Evolutionary conservation across 2,329 filamentous ascomycete species (phyloP).

Genomic region (Macrophomina phaseolina): DNA sequence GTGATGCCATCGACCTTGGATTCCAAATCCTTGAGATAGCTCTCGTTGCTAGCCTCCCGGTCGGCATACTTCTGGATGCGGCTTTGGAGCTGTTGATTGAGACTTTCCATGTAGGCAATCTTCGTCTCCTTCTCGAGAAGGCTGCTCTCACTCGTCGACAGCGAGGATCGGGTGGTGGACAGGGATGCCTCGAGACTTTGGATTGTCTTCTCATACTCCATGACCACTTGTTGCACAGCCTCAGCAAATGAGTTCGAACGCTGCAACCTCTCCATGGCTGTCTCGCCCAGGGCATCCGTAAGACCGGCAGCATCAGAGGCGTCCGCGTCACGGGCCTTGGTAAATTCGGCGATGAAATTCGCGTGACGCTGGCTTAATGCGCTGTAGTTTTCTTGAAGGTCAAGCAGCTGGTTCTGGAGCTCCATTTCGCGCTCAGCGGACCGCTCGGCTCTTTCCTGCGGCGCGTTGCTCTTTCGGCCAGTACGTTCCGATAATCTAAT

Average conservation of each 20-base stretch:
- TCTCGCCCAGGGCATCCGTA: constrained; percentile 73
- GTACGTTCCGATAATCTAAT: constrained; percentile 80
- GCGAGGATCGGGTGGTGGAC: constrained; percentile 81
- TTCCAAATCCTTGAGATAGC: constrained; percentile 91
- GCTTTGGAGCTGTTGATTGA: constrained; percentile 86
- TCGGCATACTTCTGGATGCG: constrained; percentile 93
- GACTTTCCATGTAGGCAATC: constrained; percentile 89
- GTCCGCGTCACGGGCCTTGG: constrained; percentile 76
- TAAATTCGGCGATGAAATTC: constrained; percentile 93
- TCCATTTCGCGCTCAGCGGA: constrained; percentile 85
- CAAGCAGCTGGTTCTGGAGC: constrained; percentile 90
- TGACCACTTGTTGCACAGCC: constrained; percentile 91
- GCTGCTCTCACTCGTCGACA: constrained; percentile 83
- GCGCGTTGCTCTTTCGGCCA: constrained; percentile 61
- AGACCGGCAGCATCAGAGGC: constrained; percentile 58
- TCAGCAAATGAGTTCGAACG: constrained; percentile 95
- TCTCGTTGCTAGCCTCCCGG: constrained; percentile 88
- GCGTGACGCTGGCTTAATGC: constrained; percentile 90
- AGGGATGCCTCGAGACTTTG: constrained; percentile 90
- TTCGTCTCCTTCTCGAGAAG: constrained; percentile 93
- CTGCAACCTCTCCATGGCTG: constrained; percentile 84
- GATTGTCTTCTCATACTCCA: constrained; percentile 99
- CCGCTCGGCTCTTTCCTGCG: constrained; percentile 76
- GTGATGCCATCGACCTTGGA: constrained; percentile 87
- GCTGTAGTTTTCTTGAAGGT: constrained; percentile 93